These are phyloP conservation scores for Eruca vesicaria DNA, from an alignment of 441 rosid genomes.

Conservation along the genomic window DNA sequence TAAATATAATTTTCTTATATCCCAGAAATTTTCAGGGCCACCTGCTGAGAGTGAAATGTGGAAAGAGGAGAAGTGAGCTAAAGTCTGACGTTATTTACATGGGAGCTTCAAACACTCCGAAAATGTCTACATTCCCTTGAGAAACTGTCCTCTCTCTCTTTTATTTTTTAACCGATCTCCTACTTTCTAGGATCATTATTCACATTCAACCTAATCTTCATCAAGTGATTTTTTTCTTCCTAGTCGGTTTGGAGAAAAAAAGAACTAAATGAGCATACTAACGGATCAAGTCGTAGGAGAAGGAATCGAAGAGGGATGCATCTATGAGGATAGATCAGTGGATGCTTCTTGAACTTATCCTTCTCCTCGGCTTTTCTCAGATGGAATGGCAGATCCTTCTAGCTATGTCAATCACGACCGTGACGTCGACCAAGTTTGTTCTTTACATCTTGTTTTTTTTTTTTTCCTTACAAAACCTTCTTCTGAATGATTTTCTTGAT, in stretches of 20 bases:
- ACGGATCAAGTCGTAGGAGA: conserved; percentile 31
- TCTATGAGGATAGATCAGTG: conserved; percentile 77
- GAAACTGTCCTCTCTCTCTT: conserved; percentile 28
- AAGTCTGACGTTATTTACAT: conserved; percentile 44
- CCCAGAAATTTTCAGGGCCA: background rate
- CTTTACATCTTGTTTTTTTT: background rate
- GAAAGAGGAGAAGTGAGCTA: conserved; percentile 49
- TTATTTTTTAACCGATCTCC: background rate
- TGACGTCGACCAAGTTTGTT: conserved; percentile 68
- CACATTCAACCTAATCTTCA: conserved; percentile 5
- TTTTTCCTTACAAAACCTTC: background rate
- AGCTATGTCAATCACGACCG: conserved; percentile 69
- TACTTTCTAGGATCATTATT: conserved; percentile 8
- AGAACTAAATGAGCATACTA: conserved; percentile 28
- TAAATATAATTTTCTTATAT: background rate
- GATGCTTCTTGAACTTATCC: conserved; percentile 50
- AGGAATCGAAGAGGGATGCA: conserved; percentile 54
- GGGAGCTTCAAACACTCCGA: conserved; percentile 47
- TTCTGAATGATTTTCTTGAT: conserved; percentile 10
- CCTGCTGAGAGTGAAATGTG: conserved; percentile 26
- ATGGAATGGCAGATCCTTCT: conserved; percentile 97
- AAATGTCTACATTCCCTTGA: conserved; percentile 34
- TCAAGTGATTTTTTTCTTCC: background rate
- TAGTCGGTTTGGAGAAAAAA: background rate
- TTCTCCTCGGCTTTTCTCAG: conserved; percentile 49